Evolutionary conservation across 345 rosid genomes (phyloP), one percentile per base, ranked within the genome.

Genomic region (Acer campestre): DNA sequence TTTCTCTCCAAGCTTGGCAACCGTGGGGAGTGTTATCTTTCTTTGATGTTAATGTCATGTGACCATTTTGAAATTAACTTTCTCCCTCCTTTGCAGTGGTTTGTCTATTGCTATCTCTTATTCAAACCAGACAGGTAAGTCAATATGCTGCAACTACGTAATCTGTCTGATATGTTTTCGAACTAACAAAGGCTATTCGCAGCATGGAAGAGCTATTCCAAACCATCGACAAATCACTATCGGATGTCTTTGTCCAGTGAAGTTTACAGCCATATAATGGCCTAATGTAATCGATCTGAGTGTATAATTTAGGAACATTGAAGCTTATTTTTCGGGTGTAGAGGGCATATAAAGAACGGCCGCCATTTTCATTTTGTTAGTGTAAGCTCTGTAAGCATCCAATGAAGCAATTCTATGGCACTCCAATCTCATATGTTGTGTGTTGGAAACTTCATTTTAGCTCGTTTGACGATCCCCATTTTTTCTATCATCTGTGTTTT

Each of bases 111-210:
- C 68, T 93, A 91, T 86, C 99, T 95, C 78, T 79, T 95, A 84
- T 91, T 91, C 93, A 92, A 91, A 83, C 99, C 99, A 10, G 86
- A 90, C 49, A 85, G 97, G 99, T 92, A 77, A 80, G 88, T 78
- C 66, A 67, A 78, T 61, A 63, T 35, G 66, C 48, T 18, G n/a
- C 75, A 44, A 18, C 59, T 42, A 12, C 46, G n/a, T 51, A 40
- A 16, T 16, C 22, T n/a, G 7, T 16, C n/a, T 53, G 61, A 44
- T 44, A 49, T 76, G 67, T 16, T 70, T 70, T 70, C 29, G 73
- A 18, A 6, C 70, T 18, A 77, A 73, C 75, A 17, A 4, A 56
- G 62, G 55, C 23, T 61, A 6, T 8, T 78, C 13, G 7, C 40
- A 20, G 7, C 71, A 16, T 9, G 88, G 91, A 91, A 78, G 99